Percentiles rank a stretch among this genome's conserved stretches.
Conservation (phyloP, 2,329 filamentous ascomycete genomes). For the Ceratocystiopsis brevicomis region DNA sequence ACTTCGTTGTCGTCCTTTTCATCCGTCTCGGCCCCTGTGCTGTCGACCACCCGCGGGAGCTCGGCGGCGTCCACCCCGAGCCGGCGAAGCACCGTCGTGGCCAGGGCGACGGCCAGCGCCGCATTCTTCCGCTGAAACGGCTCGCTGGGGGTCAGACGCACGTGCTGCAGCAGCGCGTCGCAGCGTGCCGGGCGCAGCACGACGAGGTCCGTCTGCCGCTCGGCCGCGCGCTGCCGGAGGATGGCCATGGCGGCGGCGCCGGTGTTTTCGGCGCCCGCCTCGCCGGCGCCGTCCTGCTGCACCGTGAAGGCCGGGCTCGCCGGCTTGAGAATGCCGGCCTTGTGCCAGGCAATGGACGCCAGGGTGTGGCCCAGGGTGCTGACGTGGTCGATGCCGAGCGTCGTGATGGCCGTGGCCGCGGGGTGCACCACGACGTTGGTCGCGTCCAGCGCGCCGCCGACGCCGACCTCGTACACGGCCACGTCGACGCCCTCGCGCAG, state of each 20-base stretch:
- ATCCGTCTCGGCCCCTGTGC: no score
- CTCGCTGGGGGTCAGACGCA: constrained; percentile 7
- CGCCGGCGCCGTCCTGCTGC: constrained; percentile 23
- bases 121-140: constrained; percentile 11
- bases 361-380: constrained; percentile 41
- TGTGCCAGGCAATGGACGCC: constrained; percentile 53
- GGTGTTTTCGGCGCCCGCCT: constrained; percentile 18
- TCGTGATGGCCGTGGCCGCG: constrained; percentile 40
- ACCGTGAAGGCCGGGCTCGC: constrained; percentile 40
- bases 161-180: constrained; percentile 2
- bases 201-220: constrained; percentile 20
- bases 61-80: constrained; percentile 26
- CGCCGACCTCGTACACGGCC: constrained; percentile 47
- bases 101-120: constrained; percentile 18
- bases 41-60: constrained; percentile 3
- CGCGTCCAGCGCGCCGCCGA: constrained; percentile 49
- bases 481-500: constrained; percentile 41
- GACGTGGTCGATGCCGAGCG: constrained; percentile 52
- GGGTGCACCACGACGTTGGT: constrained; percentile 44
- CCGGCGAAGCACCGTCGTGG: constrained; percentile 23
- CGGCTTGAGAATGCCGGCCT: constrained; percentile 48
- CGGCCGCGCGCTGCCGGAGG: constrained; percentile 30
- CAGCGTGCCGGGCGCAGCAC: constrained; percentile 8
- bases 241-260: constrained; percentile 24
- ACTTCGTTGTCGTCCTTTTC: neutral